A percentile compares a stretch with the other conserved stretches of the same genome.
Evolutionary conservation across 1,139 yeast genomes (phyloP).

Genomic region (Zygosaccharomyces sapae): DNA sequence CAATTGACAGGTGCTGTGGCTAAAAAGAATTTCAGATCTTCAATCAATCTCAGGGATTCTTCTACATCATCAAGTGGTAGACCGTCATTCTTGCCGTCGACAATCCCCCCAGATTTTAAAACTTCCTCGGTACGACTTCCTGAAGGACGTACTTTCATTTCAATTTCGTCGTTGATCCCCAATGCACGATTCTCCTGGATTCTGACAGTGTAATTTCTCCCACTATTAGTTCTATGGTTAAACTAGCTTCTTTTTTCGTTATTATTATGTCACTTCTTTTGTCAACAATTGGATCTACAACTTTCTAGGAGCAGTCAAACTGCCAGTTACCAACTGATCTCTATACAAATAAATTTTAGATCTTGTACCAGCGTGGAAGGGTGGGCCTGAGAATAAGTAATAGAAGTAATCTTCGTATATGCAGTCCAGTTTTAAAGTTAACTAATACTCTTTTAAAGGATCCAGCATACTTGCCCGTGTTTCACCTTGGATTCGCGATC

Average conservation of each 20-base stretch:
- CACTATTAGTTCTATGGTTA: too few relatives aligned
- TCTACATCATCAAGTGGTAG: conserved; percentile 42
- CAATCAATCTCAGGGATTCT: conserved; percentile 51
- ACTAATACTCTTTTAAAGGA: conserved; percentile 16
- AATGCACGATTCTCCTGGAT: not conserved
- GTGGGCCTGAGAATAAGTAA: not conserved
- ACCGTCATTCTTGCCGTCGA: conserved; percentile 4
- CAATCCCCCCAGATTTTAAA: conserved; percentile 8
- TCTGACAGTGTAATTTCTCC: too few relatives aligned
- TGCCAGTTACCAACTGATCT: not conserved
- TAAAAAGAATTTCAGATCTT: conserved; percentile 75
- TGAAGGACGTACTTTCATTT: conserved; percentile 13
- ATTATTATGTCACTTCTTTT: not conserved
- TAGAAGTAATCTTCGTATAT: not conserved
- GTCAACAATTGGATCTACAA: not conserved
- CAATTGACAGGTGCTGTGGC: conserved; percentile 94
- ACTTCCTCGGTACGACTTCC: conserved; percentile 13
- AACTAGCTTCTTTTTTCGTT: not conserved
- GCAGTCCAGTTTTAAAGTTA: not conserved
- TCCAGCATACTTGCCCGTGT: conserved; percentile 8
- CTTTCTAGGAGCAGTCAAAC: not conserved
- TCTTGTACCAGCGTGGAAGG: not conserved
- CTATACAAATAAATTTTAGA: not conserved
- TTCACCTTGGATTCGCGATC: conserved; percentile 9
- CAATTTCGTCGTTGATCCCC: not conserved